Base-by-base conservation (phyloP, 768 basidiomycete genomes). In the Pholiota molesta region DNA sequence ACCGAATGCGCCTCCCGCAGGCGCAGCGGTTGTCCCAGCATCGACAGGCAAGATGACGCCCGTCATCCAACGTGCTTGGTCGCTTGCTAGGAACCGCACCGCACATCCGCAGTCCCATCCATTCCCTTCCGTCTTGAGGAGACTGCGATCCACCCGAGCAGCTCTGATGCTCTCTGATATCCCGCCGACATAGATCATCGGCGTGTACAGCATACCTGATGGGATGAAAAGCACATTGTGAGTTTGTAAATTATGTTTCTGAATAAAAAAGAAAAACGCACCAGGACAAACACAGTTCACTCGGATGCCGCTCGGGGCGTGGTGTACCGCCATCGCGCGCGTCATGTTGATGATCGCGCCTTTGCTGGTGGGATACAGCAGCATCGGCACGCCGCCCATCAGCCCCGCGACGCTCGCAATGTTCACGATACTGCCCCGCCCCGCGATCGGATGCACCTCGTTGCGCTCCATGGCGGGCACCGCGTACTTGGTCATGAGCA, bases 321-420 rank as follows among this genome's bases (percentile, higher is more conserved):
- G 79, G 57, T 81, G 79, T 1, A 72, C 73, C 0, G 78, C 79
- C 79, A 81, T 81, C 1, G 79, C 78, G 47, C 78, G 68, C 1
- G 79, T 81, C 75, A 81, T 78, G 42, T 81, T 79, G 37, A 81
- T 66, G 11, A 79, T 66, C 0, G 79, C 79, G 4, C 79, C 79
- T 65, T 79, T 81, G 59, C 76, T 78, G 23, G 77, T 78, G 0
- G 78, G 78, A 47, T 81, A 81, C 13, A 81, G 67, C 33, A 79
- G 64, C 66, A 76, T 73, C 5, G 78, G 76, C 1, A 73, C 73
- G 9, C 79, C 79, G 0, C 79, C 79, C 8, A 74, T 57, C 64
- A 79, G 61, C 2, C 78, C 77, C 10, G 76, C 72, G 16, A 78
- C 73, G 62, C 77, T 78, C 10, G 75, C 69, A n/a, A 80, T 78